Conservation (phyloP, 73 alveolate genomes). For the Effrenium voratum region DNA sequence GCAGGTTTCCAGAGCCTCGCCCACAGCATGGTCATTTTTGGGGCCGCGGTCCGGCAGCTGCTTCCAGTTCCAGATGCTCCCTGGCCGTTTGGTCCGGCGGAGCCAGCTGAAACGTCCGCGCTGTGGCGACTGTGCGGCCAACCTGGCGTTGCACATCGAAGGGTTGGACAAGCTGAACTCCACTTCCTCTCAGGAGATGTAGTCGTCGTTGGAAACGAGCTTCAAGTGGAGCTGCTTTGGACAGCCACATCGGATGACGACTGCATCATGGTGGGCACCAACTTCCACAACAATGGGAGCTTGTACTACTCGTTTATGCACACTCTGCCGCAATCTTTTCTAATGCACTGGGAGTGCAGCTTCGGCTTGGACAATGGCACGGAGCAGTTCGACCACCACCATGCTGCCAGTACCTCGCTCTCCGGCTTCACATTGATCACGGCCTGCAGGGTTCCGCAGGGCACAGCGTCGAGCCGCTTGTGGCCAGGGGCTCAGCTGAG, state of each 20-base stretch:
- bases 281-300: slow-evolving; percentile 4
- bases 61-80: too few relatives aligned
- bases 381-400: too few relatives aligned
- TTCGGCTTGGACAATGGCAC: neutral
- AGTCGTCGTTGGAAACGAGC: neutral
- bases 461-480: too few relatives aligned
- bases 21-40: too few relatives aligned
- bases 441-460: too few relatives aligned
- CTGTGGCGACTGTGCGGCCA: neutral
- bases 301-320: slow-evolving; percentile 25
- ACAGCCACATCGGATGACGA: slow-evolving; percentile 5
- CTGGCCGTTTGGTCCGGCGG: neutral
- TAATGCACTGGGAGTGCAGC: slow-evolving; percentile 18
- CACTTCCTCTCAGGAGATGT: slow-evolving; percentile 33
- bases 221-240: neutral
- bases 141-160: neutral
- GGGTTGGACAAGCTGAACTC: neutral
- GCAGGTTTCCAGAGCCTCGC: too few relatives aligned
- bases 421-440: too few relatives aligned
- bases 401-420: too few relatives aligned
- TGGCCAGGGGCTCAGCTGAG: too few relatives aligned
- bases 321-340: neutral
- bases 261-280: neutral
- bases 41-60: too few relatives aligned
- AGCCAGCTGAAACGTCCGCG: neutral